phyloP scores from a whole-genome alignment of 1,284 basidiomycete genomes.

The Austroboletus niveus region DNA sequence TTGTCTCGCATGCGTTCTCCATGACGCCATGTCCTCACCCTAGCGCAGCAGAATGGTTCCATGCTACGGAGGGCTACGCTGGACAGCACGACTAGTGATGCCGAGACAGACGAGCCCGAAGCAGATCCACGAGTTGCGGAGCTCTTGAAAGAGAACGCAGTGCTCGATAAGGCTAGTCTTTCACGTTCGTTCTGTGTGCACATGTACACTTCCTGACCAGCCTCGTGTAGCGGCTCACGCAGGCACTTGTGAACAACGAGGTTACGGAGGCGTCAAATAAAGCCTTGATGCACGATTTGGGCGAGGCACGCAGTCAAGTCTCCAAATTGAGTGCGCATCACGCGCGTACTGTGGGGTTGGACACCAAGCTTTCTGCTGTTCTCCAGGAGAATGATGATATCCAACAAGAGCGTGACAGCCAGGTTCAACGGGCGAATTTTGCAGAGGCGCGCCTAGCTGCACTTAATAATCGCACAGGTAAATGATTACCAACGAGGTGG shows the following conservation, averaged over 20 bases:
- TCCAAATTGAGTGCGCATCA: conserved; percentile 69
- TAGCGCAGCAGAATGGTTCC: conserved; percentile 17
- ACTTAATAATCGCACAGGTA: conserved; percentile 63
- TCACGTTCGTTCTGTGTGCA: not conserved
- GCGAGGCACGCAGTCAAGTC: conserved; percentile 70
- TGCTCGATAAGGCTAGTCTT: conserved; percentile 61
- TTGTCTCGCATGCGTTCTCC: conserved; percentile 24
- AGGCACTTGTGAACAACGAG: conserved; percentile 81
- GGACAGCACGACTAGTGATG: conserved; percentile 10
- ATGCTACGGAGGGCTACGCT: conserved; percentile 14
- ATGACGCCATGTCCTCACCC: conserved; percentile 10
- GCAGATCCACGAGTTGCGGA: conserved; percentile 41
- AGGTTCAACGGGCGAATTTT: conserved; percentile 65
- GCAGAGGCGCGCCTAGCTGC: conserved; percentile 67
- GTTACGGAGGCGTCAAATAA: conserved; percentile 80
- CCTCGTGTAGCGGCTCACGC: conserved; percentile 63
- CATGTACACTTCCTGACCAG: conserved; percentile 7
- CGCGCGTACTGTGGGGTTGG: conserved; percentile 68
- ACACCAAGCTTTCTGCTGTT: conserved; percentile 58
- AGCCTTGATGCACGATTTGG: conserved; percentile 70
- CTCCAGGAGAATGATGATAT: conserved; percentile 81
- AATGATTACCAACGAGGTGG: conserved; percentile 25
- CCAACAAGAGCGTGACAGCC: conserved; percentile 78
- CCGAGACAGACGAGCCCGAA: conserved; percentile 17
- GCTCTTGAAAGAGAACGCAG: conserved; percentile 56